These are phyloP conservation scores for Hyaloscypha variabilis DNA, from an alignment of 495 filamentous ascomycete species.

Conservation along the genomic window DNA sequence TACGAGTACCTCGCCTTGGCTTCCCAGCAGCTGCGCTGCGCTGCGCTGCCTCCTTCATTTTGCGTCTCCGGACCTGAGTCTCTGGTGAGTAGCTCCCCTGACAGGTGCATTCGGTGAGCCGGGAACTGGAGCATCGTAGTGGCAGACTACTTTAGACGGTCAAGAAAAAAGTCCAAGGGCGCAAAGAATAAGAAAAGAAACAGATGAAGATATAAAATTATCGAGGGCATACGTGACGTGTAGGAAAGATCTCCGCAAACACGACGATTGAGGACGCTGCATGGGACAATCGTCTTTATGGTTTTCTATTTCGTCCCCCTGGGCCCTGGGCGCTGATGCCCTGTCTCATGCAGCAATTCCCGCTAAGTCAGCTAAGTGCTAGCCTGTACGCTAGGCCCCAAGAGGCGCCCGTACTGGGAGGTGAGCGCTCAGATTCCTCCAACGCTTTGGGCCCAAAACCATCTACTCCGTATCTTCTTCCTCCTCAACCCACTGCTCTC, in stretches of 20 bases:
- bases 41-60: neutral
- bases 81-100: neutral
- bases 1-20: too few relatives aligned
- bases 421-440: neutral
- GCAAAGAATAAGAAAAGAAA: too few relatives aligned
- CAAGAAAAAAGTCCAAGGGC: neutral
- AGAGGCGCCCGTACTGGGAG: too few relatives aligned
- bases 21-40: too few relatives aligned
- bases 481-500: conserved; percentile 2
- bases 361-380: too few relatives aligned
- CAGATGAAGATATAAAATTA: neutral
- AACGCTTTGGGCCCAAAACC: neutral
- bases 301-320: too few relatives aligned
- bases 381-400: neutral
- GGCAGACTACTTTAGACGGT: neutral
- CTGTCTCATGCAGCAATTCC: too few relatives aligned
- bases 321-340: too few relatives aligned
- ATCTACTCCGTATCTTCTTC: conserved; percentile 15
- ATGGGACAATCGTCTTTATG: too few relatives aligned
- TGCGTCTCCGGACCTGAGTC: neutral
- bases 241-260: neutral
- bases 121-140: neutral
- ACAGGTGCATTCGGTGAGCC: neutral
- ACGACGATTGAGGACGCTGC: neutral
- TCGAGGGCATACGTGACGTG: neutral